These are phyloP conservation scores for Candida glucosophila DNA, from an alignment of 1,139 yeast species.

Conservation along the genomic window DNA sequence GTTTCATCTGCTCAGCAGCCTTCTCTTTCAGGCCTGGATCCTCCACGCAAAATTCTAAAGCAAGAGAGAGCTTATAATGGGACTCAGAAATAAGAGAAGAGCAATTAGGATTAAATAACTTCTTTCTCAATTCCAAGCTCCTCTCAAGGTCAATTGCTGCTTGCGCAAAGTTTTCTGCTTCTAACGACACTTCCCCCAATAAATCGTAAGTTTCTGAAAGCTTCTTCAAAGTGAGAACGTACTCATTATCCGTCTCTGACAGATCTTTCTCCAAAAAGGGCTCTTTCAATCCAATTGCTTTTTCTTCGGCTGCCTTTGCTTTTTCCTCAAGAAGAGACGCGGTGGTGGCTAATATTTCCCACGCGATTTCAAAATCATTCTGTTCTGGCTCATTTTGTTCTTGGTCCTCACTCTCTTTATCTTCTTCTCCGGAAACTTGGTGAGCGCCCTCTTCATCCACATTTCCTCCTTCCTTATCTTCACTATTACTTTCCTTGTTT, in stretches of 20 bases:
- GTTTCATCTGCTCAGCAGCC: constrained; percentile 51
- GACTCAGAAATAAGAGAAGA: constrained; percentile 68
- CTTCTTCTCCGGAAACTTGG: too few species aligned
- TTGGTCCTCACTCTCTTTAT: constrained; percentile 15
- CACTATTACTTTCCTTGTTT: constrained; percentile 22
- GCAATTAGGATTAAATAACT: constrained; percentile 41
- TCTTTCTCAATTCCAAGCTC: constrained; percentile 47
- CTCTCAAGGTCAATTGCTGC: constrained; percentile 60
- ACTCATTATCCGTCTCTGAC: constrained; percentile 23
- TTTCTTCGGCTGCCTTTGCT: constrained; percentile 17
- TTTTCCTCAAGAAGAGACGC: constrained; percentile 52
- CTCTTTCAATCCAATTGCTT: constrained; percentile 7
- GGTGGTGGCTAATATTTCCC: constrained; percentile 77
- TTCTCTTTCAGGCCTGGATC: constrained; percentile 37
- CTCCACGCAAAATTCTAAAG: constrained; percentile 61
- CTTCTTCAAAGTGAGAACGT: constrained; percentile 35
- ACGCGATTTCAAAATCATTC: constrained; percentile 76
- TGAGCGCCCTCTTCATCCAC: constrained; percentile 23
- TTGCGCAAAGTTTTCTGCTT: constrained; percentile 74
- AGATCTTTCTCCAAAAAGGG: constrained; percentile 30
- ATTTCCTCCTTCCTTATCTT: constrained; percentile 23
- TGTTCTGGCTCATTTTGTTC: constrained; percentile 41
- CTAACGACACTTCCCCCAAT: constrained; percentile 83
- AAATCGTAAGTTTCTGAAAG: constrained; percentile 72
- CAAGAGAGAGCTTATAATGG: constrained; percentile 74